A percentile compares a stretch with the other conserved stretches of the same genome.
These are phyloP conservation scores for Monosporascus sp. DNA, from an alignment of 2,329 filamentous ascomycete genomes.

Conservation along the genomic window DNA sequence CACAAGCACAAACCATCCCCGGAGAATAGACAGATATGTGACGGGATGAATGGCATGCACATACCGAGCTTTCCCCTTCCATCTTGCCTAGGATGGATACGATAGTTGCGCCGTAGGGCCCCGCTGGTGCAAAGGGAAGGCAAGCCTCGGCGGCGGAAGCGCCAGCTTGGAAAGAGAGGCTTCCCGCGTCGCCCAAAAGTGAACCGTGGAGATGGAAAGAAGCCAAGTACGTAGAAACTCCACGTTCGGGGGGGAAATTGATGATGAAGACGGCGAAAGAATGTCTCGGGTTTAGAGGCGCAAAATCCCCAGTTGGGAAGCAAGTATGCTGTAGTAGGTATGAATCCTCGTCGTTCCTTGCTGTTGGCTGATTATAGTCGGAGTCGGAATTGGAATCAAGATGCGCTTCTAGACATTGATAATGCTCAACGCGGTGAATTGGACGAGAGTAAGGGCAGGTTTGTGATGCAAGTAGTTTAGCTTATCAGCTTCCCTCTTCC, in stretches of 20 bases:
- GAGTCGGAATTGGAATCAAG: neutral
- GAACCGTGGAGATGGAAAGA: neutral
- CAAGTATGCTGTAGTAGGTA: neutral
- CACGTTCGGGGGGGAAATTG: neutral
- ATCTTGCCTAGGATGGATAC: slow-evolving; percentile 7
- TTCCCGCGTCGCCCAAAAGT: neutral
- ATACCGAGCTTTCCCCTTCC: slow-evolving; percentile 21
- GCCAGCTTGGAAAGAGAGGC: slow-evolving; percentile 1
- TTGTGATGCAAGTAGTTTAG: no score
- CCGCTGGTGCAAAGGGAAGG: slow-evolving; percentile 5
- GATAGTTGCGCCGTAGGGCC: neutral
- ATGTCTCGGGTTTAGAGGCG: neutral
- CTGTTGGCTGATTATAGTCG: neutral
- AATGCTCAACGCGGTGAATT: neutral
- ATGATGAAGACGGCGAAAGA: neutral
- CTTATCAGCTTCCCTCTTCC: neutral
- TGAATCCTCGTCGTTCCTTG: neutral
- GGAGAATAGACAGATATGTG: neutral
- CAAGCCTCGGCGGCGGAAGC: slow-evolving; percentile 3
- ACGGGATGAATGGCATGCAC: neutral
- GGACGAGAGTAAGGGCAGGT: no score
- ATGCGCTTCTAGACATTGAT: neutral
- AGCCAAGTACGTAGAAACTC: neutral
- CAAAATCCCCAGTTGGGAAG: neutral
- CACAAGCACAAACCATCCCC: neutral